Evolutionary conservation across 2,329 filamentous ascomycete genomes (phyloP), one percentile per base, ranked within the genome.

Genomic region (Paraconiothyrium brasiliense): DNA sequence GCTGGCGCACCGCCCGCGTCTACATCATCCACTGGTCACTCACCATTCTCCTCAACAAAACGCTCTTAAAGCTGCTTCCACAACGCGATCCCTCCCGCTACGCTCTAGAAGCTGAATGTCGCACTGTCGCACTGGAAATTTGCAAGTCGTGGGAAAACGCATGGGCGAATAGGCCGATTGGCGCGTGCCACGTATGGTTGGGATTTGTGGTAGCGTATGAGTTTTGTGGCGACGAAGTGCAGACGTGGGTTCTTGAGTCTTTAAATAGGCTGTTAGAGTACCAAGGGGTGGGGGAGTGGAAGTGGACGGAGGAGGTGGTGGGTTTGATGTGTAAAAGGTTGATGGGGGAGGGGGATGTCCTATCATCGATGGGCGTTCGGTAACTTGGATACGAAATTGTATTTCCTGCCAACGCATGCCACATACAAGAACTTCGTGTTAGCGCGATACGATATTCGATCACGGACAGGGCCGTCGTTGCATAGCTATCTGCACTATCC

Each of bases 71-170:
- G 54, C 62, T 76, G 1, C 65, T 76, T 1, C 68, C 69, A n/a
- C 61, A 67, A 2, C 70, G 58, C 39, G 67, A 74, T 43, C 67
- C 70, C 7, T 56, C 57, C 5, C 55, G 65, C 41, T 68, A 69
- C 52, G 62, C 58, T 6, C 49, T 77, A 1, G 67, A 76, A 61
- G 65, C 67, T 8, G 72, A 76, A 55, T 74, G 67, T 41, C 71
- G 68, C 9, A 64, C 61, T 22, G 39, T 75, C 14, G 71, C 73
- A 11, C 54, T 70, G 2, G 68, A 77, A 20, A 76, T 77, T 4
- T 76, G 74, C 63, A 76, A 75, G 60, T 76, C 71, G 11, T 77
- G 74, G 74, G 74, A 77, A 58, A 70, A 73, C 59, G 73, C 75
- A 2, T 77, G 73, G 73, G 66, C 67, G 32, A 72, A 65, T 14